A percentile compares a stretch with the other conserved stretches of the same genome.
These are phyloP conservation scores for Microcos paniculata DNA, from an alignment of 345 rosid genomes.

Conservation along the genomic window DNA sequence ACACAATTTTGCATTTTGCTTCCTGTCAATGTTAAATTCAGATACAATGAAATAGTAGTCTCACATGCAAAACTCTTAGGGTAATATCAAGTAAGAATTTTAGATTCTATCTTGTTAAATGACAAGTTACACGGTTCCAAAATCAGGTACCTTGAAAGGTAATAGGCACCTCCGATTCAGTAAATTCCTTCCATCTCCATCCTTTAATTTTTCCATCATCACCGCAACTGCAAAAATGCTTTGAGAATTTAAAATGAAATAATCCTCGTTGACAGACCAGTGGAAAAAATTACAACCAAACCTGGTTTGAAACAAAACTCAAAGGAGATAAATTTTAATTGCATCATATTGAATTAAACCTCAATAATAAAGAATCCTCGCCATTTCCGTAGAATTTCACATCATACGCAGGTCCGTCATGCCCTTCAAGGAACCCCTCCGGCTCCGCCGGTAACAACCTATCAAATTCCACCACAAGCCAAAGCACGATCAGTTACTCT, in stretches of 20 bases:
- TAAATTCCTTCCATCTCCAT: slow-evolving; percentile 81
- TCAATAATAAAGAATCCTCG: slow-evolving; percentile 69
- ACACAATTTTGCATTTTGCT: neutral
- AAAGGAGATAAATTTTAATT: neutral
- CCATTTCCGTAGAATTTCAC: slow-evolving; percentile 75
- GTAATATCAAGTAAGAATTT: too few relatives aligned
- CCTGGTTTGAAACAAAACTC: too few relatives aligned
- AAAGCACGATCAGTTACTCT: neutral
- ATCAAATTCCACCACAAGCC: slow-evolving; percentile 7
- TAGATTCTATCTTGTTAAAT: neutral
- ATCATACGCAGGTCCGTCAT: slow-evolving; percentile 92
- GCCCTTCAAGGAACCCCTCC: slow-evolving; percentile 58
- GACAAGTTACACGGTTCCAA: neutral
- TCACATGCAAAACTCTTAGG: too few relatives aligned
- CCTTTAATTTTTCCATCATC: slow-evolving; percentile 93
- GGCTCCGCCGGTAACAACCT: slow-evolving; percentile 61
- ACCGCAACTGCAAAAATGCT: slow-evolving; percentile 64
- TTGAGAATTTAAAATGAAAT: neutral
- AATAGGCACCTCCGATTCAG: slow-evolving; percentile 39
- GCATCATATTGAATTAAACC: slow-evolving; percentile 38
- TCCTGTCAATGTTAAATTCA: neutral
- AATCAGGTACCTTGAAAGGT: slow-evolving; percentile 47
- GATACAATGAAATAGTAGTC: neutral
- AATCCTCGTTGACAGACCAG: neutral
- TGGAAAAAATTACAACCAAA: neutral